phyloP scores from a whole-genome alignment of 306 rosid species.

The Dryas octopetala region DNA sequence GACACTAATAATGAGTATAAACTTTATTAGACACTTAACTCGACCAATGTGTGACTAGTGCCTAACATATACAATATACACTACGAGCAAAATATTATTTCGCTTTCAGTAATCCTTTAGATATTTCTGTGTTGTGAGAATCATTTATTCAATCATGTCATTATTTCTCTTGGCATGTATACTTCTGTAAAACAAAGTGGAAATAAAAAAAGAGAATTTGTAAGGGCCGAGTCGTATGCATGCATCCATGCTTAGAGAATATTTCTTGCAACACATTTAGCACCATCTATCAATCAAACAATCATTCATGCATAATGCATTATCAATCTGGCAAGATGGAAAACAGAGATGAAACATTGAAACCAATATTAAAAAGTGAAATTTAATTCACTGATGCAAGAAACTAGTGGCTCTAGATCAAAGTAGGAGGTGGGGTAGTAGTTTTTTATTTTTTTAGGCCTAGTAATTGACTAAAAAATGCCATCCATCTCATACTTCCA shows the following conservation, averaged over 20 bases:
- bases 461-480: background rate
- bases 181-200: background rate
- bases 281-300: constrained; percentile 4
- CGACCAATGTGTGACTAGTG: no score
- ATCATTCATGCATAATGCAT: background rate
- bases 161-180: background rate
- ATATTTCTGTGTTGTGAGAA: no score
- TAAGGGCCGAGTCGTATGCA: background rate
- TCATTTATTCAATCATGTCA: background rate
- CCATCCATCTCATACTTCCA: constrained; percentile 26
- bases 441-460: background rate
- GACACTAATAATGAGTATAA: background rate
- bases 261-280: background rate
- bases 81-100: no score
- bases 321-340: background rate
- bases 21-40: background rate
- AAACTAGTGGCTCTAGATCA: background rate
- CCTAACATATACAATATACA: background rate
- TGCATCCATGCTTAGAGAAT: background rate
- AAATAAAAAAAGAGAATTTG: background rate
- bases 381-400: background rate
- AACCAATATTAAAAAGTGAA: no score
- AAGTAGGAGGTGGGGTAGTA: background rate
- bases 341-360: background rate
- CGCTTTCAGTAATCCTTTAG: no score